Base-by-base conservation (phyloP, 2,329 filamentous ascomycete species). In the Ophiocordyceps sinensis region DNA sequence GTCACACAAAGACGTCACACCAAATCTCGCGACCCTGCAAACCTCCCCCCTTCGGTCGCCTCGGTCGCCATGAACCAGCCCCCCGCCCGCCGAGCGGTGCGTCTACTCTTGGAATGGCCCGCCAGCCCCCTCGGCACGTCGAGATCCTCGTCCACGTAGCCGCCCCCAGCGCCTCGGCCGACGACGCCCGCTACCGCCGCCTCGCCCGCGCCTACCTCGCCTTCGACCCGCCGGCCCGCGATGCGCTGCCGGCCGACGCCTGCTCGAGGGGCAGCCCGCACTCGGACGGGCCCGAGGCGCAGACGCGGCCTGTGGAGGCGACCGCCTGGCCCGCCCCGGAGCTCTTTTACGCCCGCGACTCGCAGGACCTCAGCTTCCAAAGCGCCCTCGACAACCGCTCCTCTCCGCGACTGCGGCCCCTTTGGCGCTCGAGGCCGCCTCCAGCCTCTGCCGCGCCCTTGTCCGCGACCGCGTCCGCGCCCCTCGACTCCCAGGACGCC, bases 61-160 rank as follows among this genome's bases (percentile, higher is more conserved):
- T n/a, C n/a, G 5, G 23, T 44, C 39, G 35, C 34, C 37, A 45
- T 46, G 44, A 28, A 29, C 28, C 19, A 10, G 21, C 21, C 6
- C 26, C 28, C 23, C 12, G n/a, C 7, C 11, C 31, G 21, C 32
- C 44, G 29, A 29, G 38, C 38, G 11, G 40, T 15, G 32, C n/a
- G 13, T 35, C 15, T 17, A 15, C 6, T 10, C 9, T 5, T 17
- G 28, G 36, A 15, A 60, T 60, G 57, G 47, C 51, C 38, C 44
- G 44, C 35, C 51, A 46, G 15, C 15, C 32, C 43, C 40, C 45
- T 21, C 36, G 44, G 15, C 57, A 67, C 44, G 59, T 65, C 40
- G 72, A 77, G 56, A 71, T 77, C 36, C 61, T 77, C 36, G 65
- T 75, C 39, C 73, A 77, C 52, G 64, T 73, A 42, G 55, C 67